Evolutionary conservation across 2,329 filamentous ascomycete species (phyloP).

Genomic region (Aspergillus luchuensis): DNA sequence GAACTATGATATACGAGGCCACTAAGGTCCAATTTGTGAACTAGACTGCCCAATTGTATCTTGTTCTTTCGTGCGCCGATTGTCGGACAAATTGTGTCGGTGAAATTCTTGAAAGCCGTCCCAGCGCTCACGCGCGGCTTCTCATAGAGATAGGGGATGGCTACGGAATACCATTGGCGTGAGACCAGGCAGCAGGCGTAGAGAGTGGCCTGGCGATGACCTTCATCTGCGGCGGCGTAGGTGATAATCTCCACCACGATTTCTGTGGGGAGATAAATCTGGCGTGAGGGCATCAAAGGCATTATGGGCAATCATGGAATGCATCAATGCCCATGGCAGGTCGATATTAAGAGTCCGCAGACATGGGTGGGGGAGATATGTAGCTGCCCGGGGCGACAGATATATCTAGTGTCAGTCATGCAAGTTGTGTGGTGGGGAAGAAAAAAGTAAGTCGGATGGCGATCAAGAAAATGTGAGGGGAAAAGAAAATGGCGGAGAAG

Average conservation of each 20-base stretch:
- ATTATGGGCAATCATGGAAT: slow-evolving; percentile 19
- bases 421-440: slow-evolving; percentile 3
- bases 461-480: too few relatives aligned
- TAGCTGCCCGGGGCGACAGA: not conserved
- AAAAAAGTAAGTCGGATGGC: not conserved
- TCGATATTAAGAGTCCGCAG: not conserved
- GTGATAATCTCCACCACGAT: slow-evolving; percentile 54
- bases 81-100: slow-evolving; percentile 56
- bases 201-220: slow-evolving; percentile 50
- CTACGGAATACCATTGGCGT: slow-evolving; percentile 59
- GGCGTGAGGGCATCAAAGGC: slow-evolving; percentile 24
- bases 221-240: slow-evolving; percentile 40
- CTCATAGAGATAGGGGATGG: slow-evolving; percentile 55
- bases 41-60: slow-evolving; percentile 50
- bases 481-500: not conserved
- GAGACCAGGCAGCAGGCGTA: slow-evolving; percentile 56
- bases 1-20: slow-evolving; percentile 61
- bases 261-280: slow-evolving; percentile 55
- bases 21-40: slow-evolving; percentile 57
- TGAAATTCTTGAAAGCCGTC: slow-evolving; percentile 56
- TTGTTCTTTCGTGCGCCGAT: slow-evolving; percentile 49
- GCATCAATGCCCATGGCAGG: slow-evolving; percentile 11
- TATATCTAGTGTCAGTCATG: not conserved
- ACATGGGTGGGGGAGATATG: not conserved
- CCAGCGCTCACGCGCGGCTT: slow-evolving; percentile 53